Percentiles rank a stretch among this genome's conserved stretches.
Conservation (phyloP, 192 early-diverging fungal genomes). For the Podila horticola region DNA sequence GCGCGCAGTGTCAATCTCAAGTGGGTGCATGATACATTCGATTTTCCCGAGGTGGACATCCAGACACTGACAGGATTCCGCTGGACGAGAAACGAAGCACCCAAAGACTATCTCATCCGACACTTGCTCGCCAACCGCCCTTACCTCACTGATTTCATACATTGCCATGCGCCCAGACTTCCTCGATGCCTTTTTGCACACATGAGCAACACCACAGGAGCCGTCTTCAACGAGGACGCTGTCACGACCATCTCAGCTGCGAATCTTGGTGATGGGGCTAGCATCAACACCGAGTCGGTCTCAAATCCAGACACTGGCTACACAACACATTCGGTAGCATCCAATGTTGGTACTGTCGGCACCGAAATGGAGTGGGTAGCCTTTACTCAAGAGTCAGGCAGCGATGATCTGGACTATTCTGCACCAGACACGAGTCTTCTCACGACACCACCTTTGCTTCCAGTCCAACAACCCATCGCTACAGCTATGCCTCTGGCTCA, state of each 20-base stretch:
- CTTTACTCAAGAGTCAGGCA: slow-evolving; percentile 1
- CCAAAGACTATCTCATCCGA: slow-evolving; percentile 47
- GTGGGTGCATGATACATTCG: slow-evolving; percentile 50
- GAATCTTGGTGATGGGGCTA: not conserved
- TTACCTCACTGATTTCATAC: slow-evolving; percentile 40
- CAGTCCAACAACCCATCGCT: slow-evolving; percentile 29
- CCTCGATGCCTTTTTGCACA: slow-evolving; percentile 40
- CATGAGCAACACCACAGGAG: not conserved
- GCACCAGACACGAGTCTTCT: slow-evolving; percentile 12
- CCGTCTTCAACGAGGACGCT: not conserved
- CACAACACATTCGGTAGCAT: not conserved
- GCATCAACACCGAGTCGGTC: slow-evolving; percentile 8
- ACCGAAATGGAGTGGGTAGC: not conserved
- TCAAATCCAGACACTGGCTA: not conserved
- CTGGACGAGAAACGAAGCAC: slow-evolving; percentile 46
- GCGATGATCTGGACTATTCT: slow-evolving; percentile 22
- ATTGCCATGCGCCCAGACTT: slow-evolving; percentile 32
- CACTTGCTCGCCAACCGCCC: slow-evolving; percentile 37
- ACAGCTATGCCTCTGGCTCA: slow-evolving; percentile 39
- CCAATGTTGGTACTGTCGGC: not conserved
- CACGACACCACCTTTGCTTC: slow-evolving; percentile 25
- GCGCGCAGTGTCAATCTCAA: slow-evolving; percentile 47
- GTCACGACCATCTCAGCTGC: not conserved
- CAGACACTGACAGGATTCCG: slow-evolving; percentile 42
- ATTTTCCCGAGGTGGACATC: slow-evolving; percentile 39